These are phyloP conservation scores for Sergeia podlipaevii DNA, from an alignment of 208 protist genomes.

Conservation along the genomic window DNA sequence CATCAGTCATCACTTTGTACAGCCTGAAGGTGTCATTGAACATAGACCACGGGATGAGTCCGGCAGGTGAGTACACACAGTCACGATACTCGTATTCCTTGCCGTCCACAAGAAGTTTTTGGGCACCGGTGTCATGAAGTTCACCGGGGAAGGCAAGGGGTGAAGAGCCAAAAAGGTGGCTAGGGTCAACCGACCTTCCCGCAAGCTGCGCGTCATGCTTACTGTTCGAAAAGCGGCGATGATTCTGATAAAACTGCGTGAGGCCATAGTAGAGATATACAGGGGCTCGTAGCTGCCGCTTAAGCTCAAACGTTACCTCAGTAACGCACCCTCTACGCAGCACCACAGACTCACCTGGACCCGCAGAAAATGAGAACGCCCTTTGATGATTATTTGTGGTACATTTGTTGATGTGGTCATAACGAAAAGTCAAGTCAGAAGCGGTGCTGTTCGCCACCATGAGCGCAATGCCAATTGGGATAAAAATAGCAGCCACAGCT, in stretches of 20 bases:
- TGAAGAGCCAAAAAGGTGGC: constrained; percentile 24
- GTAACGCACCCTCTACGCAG: constrained; percentile 56
- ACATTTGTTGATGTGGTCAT: constrained; percentile 63
- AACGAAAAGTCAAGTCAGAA: constrained; percentile 60
- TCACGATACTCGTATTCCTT: constrained; percentile 33
- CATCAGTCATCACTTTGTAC: constrained; percentile 10
- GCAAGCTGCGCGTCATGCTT: constrained; percentile 70
- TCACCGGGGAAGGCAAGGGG: constrained; percentile 65
- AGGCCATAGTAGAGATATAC: constrained; percentile 98
- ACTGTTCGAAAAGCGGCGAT: constrained; percentile 91
- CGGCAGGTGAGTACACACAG: constrained; percentile 93
- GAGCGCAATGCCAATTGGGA: constrained; percentile 89
- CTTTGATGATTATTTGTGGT: constrained; percentile 29
- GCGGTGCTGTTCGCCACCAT: constrained; percentile 64
- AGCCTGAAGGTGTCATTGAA: constrained; percentile 97
- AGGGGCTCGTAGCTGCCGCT: constrained; percentile 68
- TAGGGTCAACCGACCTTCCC: constrained; percentile 19
- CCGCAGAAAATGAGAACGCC: constrained; percentile 18
- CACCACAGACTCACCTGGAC: constrained; percentile 8
- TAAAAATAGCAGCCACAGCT: constrained; percentile 88
- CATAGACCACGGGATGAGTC: constrained; percentile 95
- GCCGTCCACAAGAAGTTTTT: constrained; percentile 12
- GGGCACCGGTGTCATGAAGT: constrained; percentile 17
- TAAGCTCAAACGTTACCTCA: constrained; percentile 51
- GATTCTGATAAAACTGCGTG: constrained; percentile 98